Evolutionary conservation across 2,329 filamentous ascomycete genomes (phyloP).

Genomic region (Cucurbitaria berberidis): DNA sequence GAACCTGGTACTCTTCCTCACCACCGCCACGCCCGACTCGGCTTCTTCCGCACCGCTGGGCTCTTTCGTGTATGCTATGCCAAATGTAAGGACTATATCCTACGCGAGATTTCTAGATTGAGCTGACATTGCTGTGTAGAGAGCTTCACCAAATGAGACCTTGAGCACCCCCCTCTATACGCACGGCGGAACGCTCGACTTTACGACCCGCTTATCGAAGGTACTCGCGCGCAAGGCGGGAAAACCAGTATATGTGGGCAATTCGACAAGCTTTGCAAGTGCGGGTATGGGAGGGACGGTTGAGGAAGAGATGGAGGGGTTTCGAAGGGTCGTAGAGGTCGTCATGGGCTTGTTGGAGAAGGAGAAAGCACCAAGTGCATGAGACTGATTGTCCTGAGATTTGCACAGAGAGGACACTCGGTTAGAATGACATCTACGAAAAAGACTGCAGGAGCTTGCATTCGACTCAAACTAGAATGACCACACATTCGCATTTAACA

Average conservation of each 20-base stretch:
- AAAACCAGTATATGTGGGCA: constrained; percentile 87
- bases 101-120: not conserved
- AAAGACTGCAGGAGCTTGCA: not conserved
- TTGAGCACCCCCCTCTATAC: constrained; percentile 81
- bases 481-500: not conserved
- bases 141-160: constrained; percentile 59
- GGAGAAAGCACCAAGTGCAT: constrained; percentile 3
- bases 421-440: not conserved
- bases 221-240: constrained; percentile 75
- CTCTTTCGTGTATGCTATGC: constrained; percentile 92
- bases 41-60: constrained; percentile 63
- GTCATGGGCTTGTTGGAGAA: constrained; percentile 62
- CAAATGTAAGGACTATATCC: constrained; percentile 68
- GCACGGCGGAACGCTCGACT: constrained; percentile 79
- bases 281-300: constrained; percentile 78
- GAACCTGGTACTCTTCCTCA: constrained; percentile 63
- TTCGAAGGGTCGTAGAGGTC: constrained; percentile 75
- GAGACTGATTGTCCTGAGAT: not conserved
- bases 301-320: constrained; percentile 93
- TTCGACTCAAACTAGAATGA: not conserved
- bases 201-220: constrained; percentile 83
- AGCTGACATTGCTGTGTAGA: constrained; percentile 35
- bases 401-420: not conserved
- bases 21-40: constrained; percentile 55
- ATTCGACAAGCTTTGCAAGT: constrained; percentile 78